phyloP scores from a whole-genome alignment of 2,329 filamentous ascomycete genomes.

The Aspergillus persii region DNA sequence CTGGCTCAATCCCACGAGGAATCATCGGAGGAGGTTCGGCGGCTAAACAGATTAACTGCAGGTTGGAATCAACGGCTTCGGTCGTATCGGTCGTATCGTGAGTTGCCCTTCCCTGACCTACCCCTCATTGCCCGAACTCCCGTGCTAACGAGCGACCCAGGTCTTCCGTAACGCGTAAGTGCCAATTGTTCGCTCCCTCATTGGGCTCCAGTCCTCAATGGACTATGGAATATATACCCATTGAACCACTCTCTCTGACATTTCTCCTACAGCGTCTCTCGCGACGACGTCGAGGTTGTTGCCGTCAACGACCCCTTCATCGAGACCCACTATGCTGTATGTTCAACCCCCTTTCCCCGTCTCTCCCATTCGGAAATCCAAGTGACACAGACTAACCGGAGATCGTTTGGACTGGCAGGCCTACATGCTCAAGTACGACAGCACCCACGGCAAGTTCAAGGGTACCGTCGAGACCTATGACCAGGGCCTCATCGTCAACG shows the following conservation, averaged over 20 bases:
- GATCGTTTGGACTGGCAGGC: conserved; percentile 53
- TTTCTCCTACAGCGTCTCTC: conserved; percentile 63
- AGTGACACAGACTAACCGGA: conserved; percentile 2
- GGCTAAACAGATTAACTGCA: conserved; percentile 35
- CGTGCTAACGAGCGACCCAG: conserved; percentile 33
- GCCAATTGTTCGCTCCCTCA: not conserved
- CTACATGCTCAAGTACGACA: conserved; percentile 99
- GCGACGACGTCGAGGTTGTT: conserved; percentile 84
- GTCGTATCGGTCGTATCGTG: conserved; percentile 95
- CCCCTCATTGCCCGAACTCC: not conserved
- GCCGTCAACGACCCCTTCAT: conserved; percentile 99
- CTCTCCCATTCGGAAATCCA: not conserved
- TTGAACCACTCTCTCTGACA: conserved; percentile 4
- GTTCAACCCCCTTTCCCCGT: conserved; percentile 40
- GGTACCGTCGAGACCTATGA: conserved; percentile 74
- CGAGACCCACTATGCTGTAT: conserved; percentile 93
- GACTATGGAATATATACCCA: too few relatives aligned
- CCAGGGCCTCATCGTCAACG: conserved; percentile 79
- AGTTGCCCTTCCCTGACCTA: conserved; percentile 24
- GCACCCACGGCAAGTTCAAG: conserved; percentile 95
- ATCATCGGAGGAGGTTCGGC: not conserved
- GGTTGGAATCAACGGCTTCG: conserved; percentile 99
- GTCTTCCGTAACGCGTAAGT: conserved; percentile 95
- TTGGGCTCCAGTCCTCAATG: not conserved
- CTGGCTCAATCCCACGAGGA: not conserved